phyloP scores from a whole-genome alignment of 2,329 filamentous ascomycete genomes.

The Alternaria consortialis region DNA sequence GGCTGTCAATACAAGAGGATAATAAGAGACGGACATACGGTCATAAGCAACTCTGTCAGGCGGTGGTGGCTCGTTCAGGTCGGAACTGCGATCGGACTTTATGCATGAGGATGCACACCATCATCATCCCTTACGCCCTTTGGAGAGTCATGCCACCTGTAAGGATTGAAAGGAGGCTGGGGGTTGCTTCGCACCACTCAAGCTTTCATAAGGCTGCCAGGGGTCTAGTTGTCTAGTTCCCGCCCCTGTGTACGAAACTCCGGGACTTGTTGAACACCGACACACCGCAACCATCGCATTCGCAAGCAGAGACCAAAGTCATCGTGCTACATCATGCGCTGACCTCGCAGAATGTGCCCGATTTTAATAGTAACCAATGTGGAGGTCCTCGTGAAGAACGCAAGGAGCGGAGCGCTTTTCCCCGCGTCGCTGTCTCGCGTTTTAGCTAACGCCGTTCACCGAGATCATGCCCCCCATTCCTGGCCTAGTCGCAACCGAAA shows the following conservation, averaged over 20 bases:
- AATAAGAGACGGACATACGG: neutral
- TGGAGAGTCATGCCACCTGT: neutral
- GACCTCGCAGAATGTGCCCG: neutral
- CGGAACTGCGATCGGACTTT: neutral
- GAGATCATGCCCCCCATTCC: slow-evolving; percentile 11
- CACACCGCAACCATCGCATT: neutral
- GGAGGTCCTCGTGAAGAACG: neutral
- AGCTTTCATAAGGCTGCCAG: neutral
- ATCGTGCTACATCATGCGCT: neutral
- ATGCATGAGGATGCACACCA: neutral
- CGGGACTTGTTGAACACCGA: neutral
- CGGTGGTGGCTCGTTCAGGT: too few species aligned
- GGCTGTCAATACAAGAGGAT: neutral
- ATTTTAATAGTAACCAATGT: neutral
- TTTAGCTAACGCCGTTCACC: slow-evolving; percentile 23
- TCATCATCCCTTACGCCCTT: neutral
- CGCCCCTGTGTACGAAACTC: neutral
- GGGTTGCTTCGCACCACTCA: neutral
- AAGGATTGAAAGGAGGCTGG: neutral
- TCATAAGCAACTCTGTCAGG: neutral
- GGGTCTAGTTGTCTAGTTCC: neutral
- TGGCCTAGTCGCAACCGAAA: slow-evolving; percentile 1
- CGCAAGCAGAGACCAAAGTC: neutral
- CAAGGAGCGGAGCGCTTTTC: neutral
- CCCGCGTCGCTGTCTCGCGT: slow-evolving; percentile 21